Evolutionary conservation across 345 rosid species (phyloP).

Genomic region (Crucihimalaya himalaica): DNA sequence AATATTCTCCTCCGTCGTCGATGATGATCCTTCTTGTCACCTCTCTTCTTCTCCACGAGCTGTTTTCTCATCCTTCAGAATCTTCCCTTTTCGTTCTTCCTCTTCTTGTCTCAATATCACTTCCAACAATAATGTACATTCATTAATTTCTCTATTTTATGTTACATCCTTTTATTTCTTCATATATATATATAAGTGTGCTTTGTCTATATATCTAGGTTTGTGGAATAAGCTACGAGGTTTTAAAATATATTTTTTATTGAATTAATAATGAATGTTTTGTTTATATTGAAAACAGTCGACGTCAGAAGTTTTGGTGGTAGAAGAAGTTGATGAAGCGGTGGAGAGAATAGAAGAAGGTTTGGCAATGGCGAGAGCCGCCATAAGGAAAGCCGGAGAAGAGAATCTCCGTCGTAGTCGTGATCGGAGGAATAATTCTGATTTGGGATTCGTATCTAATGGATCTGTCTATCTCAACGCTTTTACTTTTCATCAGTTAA

Average conservation of each 20-base stretch:
- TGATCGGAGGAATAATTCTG: slow-evolving; percentile 33
- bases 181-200: not conserved
- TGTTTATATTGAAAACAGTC: slow-evolving; percentile 13
- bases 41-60: slow-evolving; percentile 16
- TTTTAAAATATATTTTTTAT: not conserved
- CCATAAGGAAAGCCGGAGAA: slow-evolving; percentile 52
- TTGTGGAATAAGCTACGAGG: not conserved
- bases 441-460: slow-evolving; percentile 42
- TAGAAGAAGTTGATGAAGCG: slow-evolving; percentile 36
- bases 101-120: slow-evolving; percentile 29
- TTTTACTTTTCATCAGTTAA: slow-evolving; percentile 67
- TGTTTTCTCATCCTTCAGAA: slow-evolving; percentile 26
- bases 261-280: not conserved
- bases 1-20: slow-evolving; percentile 20
- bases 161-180: not conserved
- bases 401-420: slow-evolving; percentile 30
- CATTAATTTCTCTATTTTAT: not conserved
- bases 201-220: not conserved
- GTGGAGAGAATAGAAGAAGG: slow-evolving; percentile 56
- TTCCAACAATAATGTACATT: slow-evolving; percentile 31
- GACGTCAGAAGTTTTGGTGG: slow-evolving; percentile 20
- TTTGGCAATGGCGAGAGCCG: slow-evolving; percentile 63
- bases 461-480: slow-evolving; percentile 64
- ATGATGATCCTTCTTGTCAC: slow-evolving; percentile 31
- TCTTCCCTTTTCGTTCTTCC: slow-evolving; percentile 23